A percentile compares a stretch with the other conserved stretches of the same genome.
These are phyloP conservation scores for Pseudoturritis turrita DNA, from an alignment of 345 rosid species.

Conservation along the genomic window DNA sequence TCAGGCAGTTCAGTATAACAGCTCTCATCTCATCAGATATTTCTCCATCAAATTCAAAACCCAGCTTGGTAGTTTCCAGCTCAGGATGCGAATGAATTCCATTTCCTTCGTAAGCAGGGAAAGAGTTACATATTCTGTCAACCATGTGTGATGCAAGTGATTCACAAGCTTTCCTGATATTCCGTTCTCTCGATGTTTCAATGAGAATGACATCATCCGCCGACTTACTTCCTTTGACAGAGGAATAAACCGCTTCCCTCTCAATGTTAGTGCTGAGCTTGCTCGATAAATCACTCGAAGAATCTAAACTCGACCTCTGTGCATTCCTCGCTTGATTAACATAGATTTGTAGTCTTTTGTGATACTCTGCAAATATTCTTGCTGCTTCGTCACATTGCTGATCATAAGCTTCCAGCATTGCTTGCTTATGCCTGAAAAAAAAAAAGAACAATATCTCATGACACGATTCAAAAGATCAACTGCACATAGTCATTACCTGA, in stretches of 20 bases:
- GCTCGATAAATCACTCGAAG: slow-evolving; percentile 47
- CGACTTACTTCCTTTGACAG: slow-evolving; percentile 68
- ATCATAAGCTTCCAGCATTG: slow-evolving; percentile 74
- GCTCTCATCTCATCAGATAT: slow-evolving; percentile 64
- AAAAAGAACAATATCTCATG: background rate
- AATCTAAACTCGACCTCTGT: slow-evolving; percentile 47
- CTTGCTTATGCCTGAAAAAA: slow-evolving; percentile 73
- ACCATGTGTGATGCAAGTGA: slow-evolving; percentile 60
- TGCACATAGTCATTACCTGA: background rate
- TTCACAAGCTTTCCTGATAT: slow-evolving; percentile 77
- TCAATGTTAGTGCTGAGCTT: slow-evolving; percentile 45
- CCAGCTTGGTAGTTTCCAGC: slow-evolving; percentile 59
- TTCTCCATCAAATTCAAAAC: slow-evolving; percentile 73
- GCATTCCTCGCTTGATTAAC: slow-evolving; percentile 81
- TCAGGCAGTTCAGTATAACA: slow-evolving; percentile 59
- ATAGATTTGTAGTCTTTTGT: slow-evolving; percentile 54
- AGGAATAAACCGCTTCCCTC: slow-evolving; percentile 80
- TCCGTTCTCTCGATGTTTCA: slow-evolving; percentile 70
- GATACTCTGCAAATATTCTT: slow-evolving; percentile 80
- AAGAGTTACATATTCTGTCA: slow-evolving; percentile 57
- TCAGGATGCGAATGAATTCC: slow-evolving; percentile 76
- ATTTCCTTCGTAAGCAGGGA: slow-evolving; percentile 87
- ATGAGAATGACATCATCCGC: slow-evolving; percentile 77
- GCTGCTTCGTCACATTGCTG: slow-evolving; percentile 89
- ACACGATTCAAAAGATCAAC: background rate